Evolutionary conservation across 2,329 filamentous ascomycete genomes (phyloP), one percentile per base, ranked within the genome.

Genomic region (Fonsecaea pedrosoi): DNA sequence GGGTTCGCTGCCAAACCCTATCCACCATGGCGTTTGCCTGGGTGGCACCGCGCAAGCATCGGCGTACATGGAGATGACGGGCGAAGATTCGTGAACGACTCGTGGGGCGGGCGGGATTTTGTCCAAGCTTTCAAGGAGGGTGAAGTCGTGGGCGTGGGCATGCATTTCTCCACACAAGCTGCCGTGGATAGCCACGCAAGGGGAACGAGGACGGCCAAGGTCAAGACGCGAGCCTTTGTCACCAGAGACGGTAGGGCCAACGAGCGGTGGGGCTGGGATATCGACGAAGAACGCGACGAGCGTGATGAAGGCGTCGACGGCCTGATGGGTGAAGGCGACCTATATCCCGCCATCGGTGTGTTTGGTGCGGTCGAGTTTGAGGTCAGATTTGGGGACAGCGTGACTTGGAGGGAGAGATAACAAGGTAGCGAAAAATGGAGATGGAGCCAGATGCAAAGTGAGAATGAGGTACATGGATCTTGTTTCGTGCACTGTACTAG

Each of bases 291-390:
- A 75, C 72, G 82, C 53, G 87, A 89, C 75, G 75, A 74, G 57
- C 81, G 83, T 72, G 72, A 90, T 80, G 70, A 71, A 56, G 57
- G 87, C 83, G 48, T 91, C 82, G 34, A 87, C 84, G 71, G 90
- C 81, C 75, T 92, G 83, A 76, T 92, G 87, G 73, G 90, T 81
- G 75, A 92, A 87, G 72, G 90, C 69, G 87, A 89, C 74, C 70
- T 89, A 54, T 86, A 87, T 74, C 83, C 82, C 50, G 86, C 87
- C 2, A 79, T 89, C 62, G 87, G 87, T 3, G 77, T 87, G 25
- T 89, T 88, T 76, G 87, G 87, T 3, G 84, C 80, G n/a, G 84
- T 88, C 18, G 85, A 88, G 60, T 86, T 88, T 65, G 85, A 88
- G 69, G 81, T 83, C 13, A 81, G 79, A 56, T 86, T 87, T 73